These are phyloP conservation scores for Yamadazyma kitorensis DNA, from an alignment of 805 yeast genomes.

Conservation along the genomic window DNA sequence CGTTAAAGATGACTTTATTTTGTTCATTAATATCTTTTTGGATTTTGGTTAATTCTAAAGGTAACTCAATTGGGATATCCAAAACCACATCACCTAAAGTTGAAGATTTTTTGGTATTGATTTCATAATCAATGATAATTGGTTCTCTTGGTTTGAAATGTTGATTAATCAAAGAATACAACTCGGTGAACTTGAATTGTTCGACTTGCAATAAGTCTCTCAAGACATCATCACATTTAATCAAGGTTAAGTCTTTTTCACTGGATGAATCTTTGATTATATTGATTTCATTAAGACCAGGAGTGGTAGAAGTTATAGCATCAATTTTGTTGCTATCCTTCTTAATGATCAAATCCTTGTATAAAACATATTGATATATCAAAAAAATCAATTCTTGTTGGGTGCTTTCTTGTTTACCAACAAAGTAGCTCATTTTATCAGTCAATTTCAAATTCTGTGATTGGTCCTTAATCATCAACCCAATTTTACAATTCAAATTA, in stretches of 20 bases:
- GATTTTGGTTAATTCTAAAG: slow-evolving; percentile 31
- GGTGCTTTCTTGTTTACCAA: slow-evolving; percentile 76
- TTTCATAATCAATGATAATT: slow-evolving; percentile 67
- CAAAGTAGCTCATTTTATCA: slow-evolving; percentile 59
- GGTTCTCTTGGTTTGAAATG: slow-evolving; percentile 83
- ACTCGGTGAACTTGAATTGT: slow-evolving; percentile 64
- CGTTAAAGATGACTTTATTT: slow-evolving; percentile 39
- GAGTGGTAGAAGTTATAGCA: slow-evolving; percentile 31
- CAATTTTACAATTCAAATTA: slow-evolving; percentile 60
- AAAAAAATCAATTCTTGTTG: slow-evolving; percentile 82
- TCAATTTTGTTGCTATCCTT: slow-evolving; percentile 32
- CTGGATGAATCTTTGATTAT: slow-evolving; percentile 14
- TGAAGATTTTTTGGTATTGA: slow-evolving; percentile 72
- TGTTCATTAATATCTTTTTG: slow-evolving; percentile 37
- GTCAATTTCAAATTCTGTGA: slow-evolving; percentile 66
- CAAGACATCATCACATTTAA: slow-evolving; percentile 45
- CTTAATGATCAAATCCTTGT: slow-evolving; percentile 52
- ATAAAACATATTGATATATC: slow-evolving; percentile 75
- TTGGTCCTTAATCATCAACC: slow-evolving; percentile 69
- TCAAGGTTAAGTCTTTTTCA: slow-evolving; percentile 32
- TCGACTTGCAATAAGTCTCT: slow-evolving; percentile 46
- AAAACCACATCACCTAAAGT: slow-evolving; percentile 78
- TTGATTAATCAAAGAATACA: slow-evolving; percentile 64
- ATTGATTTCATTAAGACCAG: slow-evolving; percentile 16
- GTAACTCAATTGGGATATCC: slow-evolving; percentile 58